Evolutionary conservation across 208 protist species (phyloP), one percentile per base, ranked within the genome.

Genomic region (Leishmania gerbilli): DNA sequence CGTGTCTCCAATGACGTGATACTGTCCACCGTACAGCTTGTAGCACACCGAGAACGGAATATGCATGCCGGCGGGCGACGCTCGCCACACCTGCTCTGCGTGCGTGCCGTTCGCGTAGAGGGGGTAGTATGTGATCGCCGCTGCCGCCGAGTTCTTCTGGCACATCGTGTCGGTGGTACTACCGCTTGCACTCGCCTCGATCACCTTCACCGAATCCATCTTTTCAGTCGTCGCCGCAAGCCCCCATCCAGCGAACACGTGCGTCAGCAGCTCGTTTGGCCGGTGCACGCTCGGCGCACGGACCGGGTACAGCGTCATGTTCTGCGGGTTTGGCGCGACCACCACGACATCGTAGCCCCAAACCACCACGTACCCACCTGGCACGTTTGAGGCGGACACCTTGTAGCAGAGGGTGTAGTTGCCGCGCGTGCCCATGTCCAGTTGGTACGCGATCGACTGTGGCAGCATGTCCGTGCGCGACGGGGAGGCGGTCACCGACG

Each of bases 11-110:
- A 97, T 85, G 15, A 90, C 71, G 81, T 97, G 90, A 77, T 88
- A 98, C 87, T 93, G 88, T 7, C 93, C 95, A 51, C 95, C 95
- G 58, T 92, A 88, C 71, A 97, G 88, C 84, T 94, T 95, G 86
- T 98, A 98, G 79, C 95, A 98, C 49, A 97, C 83, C 83, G 91
- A 94, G 86, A 91, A 95, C 21, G 47, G 37, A 62, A 71, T 0
- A 60, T 86, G 68, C 55, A 77, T 47, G n/a, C 77, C 40, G 69
- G 47, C 56, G 78, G 68, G 53, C 9, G 80, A 79, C 40, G 79
- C 82, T 9, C 84, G 83, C 71, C 88, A 86, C 47, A 89, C 80
- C 80, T 95, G 90, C 75, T 93, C 88, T 1, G 93, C 65, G 79
- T 91, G 71, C 40, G 91, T 96, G 75, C 95, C 93, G 79, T 96